These are phyloP conservation scores for Bryum argenteum DNA, from an alignment of 225 moss, liverwort and hornwort genomes.

Conservation along the genomic window DNA sequence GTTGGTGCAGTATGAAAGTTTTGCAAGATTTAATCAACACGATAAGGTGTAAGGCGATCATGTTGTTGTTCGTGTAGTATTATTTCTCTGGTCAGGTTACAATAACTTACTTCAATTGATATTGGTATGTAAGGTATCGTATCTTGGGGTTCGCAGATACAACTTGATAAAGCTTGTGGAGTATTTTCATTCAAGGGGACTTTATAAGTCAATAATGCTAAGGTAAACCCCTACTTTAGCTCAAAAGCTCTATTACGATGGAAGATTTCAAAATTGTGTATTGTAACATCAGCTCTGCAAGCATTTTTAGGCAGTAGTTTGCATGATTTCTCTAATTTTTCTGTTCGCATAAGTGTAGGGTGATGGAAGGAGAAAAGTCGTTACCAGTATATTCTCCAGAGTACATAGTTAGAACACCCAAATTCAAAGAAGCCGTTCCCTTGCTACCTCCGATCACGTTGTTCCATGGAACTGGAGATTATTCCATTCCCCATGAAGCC, in stretches of 20 bases:
- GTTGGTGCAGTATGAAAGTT: constrained; percentile 10
- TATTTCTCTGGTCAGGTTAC: neutral
- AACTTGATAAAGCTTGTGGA: constrained; percentile 72
- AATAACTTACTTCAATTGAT: neutral
- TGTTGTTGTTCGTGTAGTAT: neutral
- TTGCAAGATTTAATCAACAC: neutral
- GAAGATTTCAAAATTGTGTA: constrained; percentile 10
- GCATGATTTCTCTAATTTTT: constrained; percentile 11
- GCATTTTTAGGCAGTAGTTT: neutral
- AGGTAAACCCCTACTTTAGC: constrained; percentile 40
- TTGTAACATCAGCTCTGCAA: neutral
- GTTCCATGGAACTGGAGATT: constrained; percentile 83
- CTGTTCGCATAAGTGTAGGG: constrained; percentile 35
- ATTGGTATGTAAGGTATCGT: constrained; percentile 9
- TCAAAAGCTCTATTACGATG: constrained; percentile 8
- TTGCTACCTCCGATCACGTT: constrained; percentile 70
- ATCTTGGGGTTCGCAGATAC: constrained; percentile 51
- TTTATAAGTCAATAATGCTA: constrained; percentile 70
- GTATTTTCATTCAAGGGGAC: constrained; percentile 80
- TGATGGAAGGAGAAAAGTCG: constrained; percentile 76
- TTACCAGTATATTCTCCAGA: constrained; percentile 77
- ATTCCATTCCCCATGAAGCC: constrained; percentile 73
- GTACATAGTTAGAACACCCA: constrained; percentile 61
- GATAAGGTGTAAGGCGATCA: neutral
- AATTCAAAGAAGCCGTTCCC: constrained; percentile 56